phyloP scores from a whole-genome alignment of 2,329 filamentous ascomycete species.

The Parascedosporium putredinis region DNA sequence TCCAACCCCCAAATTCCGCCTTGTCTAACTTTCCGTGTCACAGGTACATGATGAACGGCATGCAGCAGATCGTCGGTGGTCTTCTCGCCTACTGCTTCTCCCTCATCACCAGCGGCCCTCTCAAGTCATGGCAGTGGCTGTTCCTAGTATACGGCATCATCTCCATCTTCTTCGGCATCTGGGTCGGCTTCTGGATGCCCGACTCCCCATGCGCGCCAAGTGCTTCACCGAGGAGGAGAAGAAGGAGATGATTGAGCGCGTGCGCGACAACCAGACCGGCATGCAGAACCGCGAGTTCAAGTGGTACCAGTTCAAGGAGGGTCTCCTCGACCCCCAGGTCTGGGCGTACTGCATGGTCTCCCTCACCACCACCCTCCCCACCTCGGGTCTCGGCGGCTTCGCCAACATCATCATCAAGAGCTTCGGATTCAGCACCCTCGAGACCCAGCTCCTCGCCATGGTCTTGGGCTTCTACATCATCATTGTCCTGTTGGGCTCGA shows the following conservation, averaged over 20 bases:
- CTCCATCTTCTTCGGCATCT: conserved; percentile 53
- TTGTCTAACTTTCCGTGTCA: not conserved
- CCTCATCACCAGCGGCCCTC: conserved; percentile 37
- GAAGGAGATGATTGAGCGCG: conserved; percentile 49
- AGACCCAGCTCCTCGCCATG: conserved; percentile 68
- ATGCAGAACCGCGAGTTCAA: conserved; percentile 44
- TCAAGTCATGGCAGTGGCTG: conserved; percentile 58
- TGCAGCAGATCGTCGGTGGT: conserved; percentile 62
- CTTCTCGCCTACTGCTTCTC: conserved; percentile 56
- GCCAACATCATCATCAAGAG: conserved; percentile 63
- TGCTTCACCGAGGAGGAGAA: conserved; percentile 59
- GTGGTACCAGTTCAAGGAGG: conserved; percentile 34
- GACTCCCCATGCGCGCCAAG: conserved; percentile 61
- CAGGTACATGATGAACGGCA: conserved; percentile 65
- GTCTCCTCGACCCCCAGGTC: conserved; percentile 54
- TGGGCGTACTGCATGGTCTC: conserved; percentile 57
- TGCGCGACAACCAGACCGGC: conserved; percentile 50
- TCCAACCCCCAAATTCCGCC: no score
- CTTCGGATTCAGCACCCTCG: conserved; percentile 53
- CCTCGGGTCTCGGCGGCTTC: conserved; percentile 62
- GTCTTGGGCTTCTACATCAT: conserved; percentile 67
- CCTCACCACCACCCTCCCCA: conserved; percentile 63
- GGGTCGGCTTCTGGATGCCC: conserved; percentile 54
- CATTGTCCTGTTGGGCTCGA: conserved; percentile 53
- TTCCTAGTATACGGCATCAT: conserved; percentile 57